Evolutionary conservation across 441 rosid species (phyloP).

Genomic region (Breynia disticha): DNA sequence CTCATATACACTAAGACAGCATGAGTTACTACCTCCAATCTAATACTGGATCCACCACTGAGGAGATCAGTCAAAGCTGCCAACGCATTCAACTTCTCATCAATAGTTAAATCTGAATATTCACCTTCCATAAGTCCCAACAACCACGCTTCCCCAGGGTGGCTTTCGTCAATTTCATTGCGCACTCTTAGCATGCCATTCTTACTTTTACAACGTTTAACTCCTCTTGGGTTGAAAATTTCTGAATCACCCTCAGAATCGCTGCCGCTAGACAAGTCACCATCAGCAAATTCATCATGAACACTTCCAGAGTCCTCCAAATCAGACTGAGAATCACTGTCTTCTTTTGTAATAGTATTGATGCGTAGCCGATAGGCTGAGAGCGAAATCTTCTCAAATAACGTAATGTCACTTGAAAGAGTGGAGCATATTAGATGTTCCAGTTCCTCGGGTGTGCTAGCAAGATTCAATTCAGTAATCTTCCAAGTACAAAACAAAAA

Average conservation of each 20-base stretch:
- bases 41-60: conserved; percentile 64
- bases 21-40: conserved; percentile 59
- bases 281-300: conserved; percentile 51
- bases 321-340: conserved; percentile 49
- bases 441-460: conserved; percentile 46
- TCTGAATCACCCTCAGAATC: conserved; percentile 50
- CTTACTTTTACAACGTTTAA: conserved; percentile 30
- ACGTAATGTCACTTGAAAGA: conserved; percentile 86
- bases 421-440: conserved; percentile 60
- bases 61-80: conserved; percentile 81
- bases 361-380: conserved; percentile 72
- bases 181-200: conserved; percentile 28
- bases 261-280: conserved; percentile 37
- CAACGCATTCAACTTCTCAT: conserved; percentile 74
- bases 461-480: conserved; percentile 61
- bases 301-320: conserved; percentile 77
- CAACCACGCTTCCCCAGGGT: conserved; percentile 85
- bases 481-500: conserved; percentile 27
- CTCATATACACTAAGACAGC: background rate
- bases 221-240: conserved; percentile 29
- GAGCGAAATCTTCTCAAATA: conserved; percentile 84
- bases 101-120: conserved; percentile 79
- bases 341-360: conserved; percentile 40
- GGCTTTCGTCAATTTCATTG: conserved; percentile 93
- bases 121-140: conserved; percentile 92